Evolutionary conservation across 1,284 basidiomycete genomes (phyloP).

Genomic region (Amylostereum areolatum): DNA sequence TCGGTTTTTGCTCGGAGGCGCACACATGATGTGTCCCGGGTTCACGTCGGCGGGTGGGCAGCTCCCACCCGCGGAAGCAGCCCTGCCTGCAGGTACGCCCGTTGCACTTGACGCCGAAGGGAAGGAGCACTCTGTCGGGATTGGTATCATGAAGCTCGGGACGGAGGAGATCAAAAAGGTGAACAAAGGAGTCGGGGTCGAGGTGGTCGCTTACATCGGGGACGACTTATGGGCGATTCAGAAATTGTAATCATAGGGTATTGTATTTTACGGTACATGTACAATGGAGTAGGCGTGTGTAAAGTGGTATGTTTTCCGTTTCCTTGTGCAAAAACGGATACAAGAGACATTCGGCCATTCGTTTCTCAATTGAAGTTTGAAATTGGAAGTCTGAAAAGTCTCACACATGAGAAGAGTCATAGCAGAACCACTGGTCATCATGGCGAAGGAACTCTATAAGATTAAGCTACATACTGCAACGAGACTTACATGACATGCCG

Average conservation of each 20-base stretch:
- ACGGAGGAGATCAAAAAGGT: slow-evolving; percentile 87
- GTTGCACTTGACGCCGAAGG: slow-evolving; percentile 93
- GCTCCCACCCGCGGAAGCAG: slow-evolving; percentile 72
- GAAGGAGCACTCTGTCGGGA: slow-evolving; percentile 89
- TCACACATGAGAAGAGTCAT: too few relatives aligned
- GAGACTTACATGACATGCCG: too few relatives aligned
- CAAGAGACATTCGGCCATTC: too few relatives aligned
- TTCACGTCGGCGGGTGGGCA: slow-evolving; percentile 88
- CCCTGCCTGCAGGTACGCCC: slow-evolving; percentile 62
- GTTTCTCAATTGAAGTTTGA: too few relatives aligned
- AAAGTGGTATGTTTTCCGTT: too few relatives aligned
- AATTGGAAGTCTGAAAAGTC: too few relatives aligned
- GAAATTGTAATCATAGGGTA: slow-evolving; percentile 43
- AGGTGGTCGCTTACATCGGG: slow-evolving; percentile 80
- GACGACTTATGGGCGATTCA: slow-evolving; percentile 87
- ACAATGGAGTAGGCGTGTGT: background rate
- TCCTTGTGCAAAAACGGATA: too few relatives aligned
- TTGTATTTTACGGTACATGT: slow-evolving; percentile 4
- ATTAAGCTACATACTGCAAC: too few relatives aligned
- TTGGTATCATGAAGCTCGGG: slow-evolving; percentile 79
- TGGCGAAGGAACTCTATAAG: too few relatives aligned
- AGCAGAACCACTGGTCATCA: too few relatives aligned
- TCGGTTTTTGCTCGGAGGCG: slow-evolving; percentile 90
- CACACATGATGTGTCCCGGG: slow-evolving; percentile 97
- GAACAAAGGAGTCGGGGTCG: slow-evolving; percentile 90